These are phyloP conservation scores for Mikania micrantha DNA, from an alignment of 129 eudicot species.

Conservation along the genomic window DNA sequence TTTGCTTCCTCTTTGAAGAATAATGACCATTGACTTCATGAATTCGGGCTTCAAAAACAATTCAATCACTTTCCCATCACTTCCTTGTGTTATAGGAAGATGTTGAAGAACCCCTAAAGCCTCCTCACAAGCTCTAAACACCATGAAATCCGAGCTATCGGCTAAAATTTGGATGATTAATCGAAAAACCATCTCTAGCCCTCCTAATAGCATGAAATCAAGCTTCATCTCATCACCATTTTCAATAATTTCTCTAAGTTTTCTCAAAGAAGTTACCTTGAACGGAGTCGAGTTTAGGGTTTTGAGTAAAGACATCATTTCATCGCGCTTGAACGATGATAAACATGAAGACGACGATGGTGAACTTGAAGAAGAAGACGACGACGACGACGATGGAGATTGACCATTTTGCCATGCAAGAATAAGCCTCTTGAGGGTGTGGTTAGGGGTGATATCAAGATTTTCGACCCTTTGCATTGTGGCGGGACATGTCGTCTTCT, in stretches of 20 bases:
- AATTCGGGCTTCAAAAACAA: constrained; percentile 38
- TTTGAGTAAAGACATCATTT: constrained; percentile 33
- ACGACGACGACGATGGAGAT: background rate
- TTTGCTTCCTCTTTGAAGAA: constrained; percentile 59
- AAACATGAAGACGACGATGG: background rate
- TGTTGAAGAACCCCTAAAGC: constrained; percentile 43
- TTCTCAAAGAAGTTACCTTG: constrained; percentile 47
- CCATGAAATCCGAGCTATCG: constrained; percentile 43
- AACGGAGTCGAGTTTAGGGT: constrained; percentile 47
- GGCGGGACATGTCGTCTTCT: constrained; percentile 54
- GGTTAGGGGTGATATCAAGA: constrained; percentile 48
- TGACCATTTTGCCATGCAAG: constrained; percentile 32
- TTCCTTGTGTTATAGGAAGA: constrained; percentile 30
- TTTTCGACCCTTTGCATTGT: constrained; percentile 46
- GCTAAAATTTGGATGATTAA: constrained; percentile 36
- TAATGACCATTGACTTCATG: constrained; percentile 40
- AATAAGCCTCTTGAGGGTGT: constrained; percentile 61
- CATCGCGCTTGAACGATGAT: constrained; percentile 28
- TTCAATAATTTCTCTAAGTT: constrained; percentile 36
- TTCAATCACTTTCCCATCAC: constrained; percentile 20
- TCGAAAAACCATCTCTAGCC: constrained; percentile 37
- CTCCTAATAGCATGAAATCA: constrained; percentile 43
- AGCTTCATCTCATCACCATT: constrained; percentile 34
- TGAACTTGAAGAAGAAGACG: background rate
- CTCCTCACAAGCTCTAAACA: constrained; percentile 62